Percentiles rank a stretch among this genome's conserved stretches.
Evolutionary conservation across 164 flowering plant species (phyloP).

Genomic region (Pachysandra terminalis): DNA sequence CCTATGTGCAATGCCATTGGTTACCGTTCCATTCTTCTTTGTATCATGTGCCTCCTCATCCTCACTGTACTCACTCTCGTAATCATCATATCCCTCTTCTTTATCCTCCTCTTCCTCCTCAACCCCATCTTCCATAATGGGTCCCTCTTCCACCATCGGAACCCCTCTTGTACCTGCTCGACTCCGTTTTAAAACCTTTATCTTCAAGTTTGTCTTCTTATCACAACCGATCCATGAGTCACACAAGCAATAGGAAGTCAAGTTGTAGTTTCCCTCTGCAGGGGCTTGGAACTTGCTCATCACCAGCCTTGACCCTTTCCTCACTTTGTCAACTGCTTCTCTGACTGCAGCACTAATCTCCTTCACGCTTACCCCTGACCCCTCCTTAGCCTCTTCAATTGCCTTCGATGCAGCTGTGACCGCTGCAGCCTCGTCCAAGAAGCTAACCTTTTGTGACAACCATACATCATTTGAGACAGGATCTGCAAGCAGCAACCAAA

Average conservation of each 20-base stretch:
- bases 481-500: conserved; percentile 87
- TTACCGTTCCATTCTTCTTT: conserved; percentile 34
- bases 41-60: conserved; percentile 50
- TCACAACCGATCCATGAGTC: conserved; percentile 96
- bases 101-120: conserved; percentile 75
- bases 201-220: conserved; percentile 50
- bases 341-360: conserved; percentile 53
- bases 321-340: conserved; percentile 75
- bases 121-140: conserved; percentile 44
- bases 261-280: conserved; percentile 73
- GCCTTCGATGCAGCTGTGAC: conserved; percentile 72
- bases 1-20: conserved; percentile 29
- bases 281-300: conserved; percentile 83
- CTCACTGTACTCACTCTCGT: conserved; percentile 95
- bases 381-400: conserved; percentile 71
- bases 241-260: conserved; percentile 69
- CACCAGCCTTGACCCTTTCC: conserved; percentile 64
- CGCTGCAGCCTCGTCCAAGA: conserved; percentile 84
- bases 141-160: conserved; percentile 41
- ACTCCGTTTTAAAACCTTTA: conserved; percentile 69
- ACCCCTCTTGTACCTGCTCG: conserved; percentile 66
- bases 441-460: conserved; percentile 80
- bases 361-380: conserved; percentile 54
- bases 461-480: conserved; percentile 65
- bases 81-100: conserved; percentile 80